phyloP scores from a whole-genome alignment of 371 early-diverging fungal species.

The Quaeritorhiza haematococci region DNA sequence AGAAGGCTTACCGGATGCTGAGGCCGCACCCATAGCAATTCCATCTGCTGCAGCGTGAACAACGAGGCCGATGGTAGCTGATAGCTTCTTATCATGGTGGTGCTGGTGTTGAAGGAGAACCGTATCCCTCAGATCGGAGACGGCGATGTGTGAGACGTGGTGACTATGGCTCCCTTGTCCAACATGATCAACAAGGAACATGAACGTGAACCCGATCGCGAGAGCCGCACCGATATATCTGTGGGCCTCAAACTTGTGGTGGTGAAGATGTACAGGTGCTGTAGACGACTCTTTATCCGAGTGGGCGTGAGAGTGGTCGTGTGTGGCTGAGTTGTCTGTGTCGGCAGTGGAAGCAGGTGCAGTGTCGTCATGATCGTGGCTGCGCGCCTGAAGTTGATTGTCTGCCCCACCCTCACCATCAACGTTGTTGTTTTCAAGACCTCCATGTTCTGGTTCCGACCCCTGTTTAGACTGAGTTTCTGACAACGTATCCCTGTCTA shows the following conservation, averaged over 20 bases:
- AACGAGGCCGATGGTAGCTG: constrained; percentile 78
- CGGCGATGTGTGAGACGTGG: constrained; percentile 1
- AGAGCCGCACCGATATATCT: constrained; percentile 74
- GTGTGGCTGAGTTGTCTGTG: not conserved
- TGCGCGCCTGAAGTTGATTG: not conserved
- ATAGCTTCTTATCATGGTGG: constrained; percentile 22
- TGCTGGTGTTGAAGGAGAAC: not conserved
- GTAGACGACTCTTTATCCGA: constrained; percentile 8
- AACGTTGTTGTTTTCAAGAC: not conserved
- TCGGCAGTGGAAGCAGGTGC: not conserved
- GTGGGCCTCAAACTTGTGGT: constrained; percentile 36
- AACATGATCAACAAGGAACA: constrained; percentile 83
- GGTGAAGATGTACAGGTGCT: constrained; percentile 11
- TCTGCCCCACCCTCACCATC: not conserved
- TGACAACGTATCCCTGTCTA: too few species aligned
- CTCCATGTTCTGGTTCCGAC: not conserved
- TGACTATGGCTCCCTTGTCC: too few species aligned
- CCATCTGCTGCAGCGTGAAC: constrained; percentile 95
- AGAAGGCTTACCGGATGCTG: constrained; percentile 24
- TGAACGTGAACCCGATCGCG: constrained; percentile 78
- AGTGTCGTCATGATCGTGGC: not conserved
- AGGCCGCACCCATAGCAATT: constrained; percentile 84
- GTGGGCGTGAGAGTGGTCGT: constrained; percentile 17
- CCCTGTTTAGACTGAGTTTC: too few species aligned
- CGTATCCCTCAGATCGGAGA: constrained; percentile 10